A percentile compares a stretch with the other conserved stretches of the same genome.
Evolutionary conservation across 2,329 filamentous ascomycete genomes (phyloP).

Genomic region (Rhytidhysteron rufulum): DNA sequence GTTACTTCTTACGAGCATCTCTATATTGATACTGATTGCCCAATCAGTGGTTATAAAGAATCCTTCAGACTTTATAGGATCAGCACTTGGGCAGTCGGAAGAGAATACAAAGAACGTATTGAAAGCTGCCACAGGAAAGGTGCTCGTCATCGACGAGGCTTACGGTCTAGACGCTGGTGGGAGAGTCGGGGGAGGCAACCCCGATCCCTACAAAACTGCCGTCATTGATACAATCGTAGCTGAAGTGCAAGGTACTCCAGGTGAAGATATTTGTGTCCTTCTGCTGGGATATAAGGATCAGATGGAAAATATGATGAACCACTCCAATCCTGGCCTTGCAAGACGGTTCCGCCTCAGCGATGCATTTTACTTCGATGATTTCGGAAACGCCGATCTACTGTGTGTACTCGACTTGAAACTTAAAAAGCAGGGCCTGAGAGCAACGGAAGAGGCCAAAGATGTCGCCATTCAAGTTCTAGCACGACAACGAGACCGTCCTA

Average conservation of each 20-base stretch:
- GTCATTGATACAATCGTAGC: slow-evolving; percentile 68
- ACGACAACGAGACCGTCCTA: slow-evolving; percentile 54
- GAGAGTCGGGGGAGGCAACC: slow-evolving; percentile 24
- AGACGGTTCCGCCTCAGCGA: slow-evolving; percentile 58
- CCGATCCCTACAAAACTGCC: slow-evolving; percentile 53
- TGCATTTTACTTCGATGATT: slow-evolving; percentile 65
- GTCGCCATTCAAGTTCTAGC: slow-evolving; percentile 55
- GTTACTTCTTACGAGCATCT: slow-evolving; percentile 5
- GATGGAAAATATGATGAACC: slow-evolving; percentile 66
- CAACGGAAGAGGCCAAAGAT: slow-evolving; percentile 45
- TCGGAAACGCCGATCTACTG: slow-evolving; percentile 51
- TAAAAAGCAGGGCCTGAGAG: slow-evolving; percentile 47
- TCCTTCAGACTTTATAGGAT: slow-evolving; percentile 66
- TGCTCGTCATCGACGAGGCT: slow-evolving; percentile 72
- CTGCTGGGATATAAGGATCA: slow-evolving; percentile 63
- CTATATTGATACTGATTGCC: slow-evolving; percentile 18
- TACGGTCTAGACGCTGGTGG: slow-evolving; percentile 57
- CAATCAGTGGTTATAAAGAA: slow-evolving; percentile 67
- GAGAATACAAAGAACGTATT: slow-evolving; percentile 66
- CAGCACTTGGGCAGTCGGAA: slow-evolving; percentile 60
- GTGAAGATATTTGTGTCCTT: slow-evolving; percentile 66
- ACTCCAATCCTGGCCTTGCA: slow-evolving; percentile 62
- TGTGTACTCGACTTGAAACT: slow-evolving; percentile 60
- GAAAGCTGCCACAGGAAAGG: slow-evolving; percentile 60
- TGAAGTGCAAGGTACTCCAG: slow-evolving; percentile 62